Evolutionary conservation across 1,139 yeast species (phyloP), one percentile per base, ranked within the genome.

Genomic region (Schwanniomyces etchellsii): DNA sequence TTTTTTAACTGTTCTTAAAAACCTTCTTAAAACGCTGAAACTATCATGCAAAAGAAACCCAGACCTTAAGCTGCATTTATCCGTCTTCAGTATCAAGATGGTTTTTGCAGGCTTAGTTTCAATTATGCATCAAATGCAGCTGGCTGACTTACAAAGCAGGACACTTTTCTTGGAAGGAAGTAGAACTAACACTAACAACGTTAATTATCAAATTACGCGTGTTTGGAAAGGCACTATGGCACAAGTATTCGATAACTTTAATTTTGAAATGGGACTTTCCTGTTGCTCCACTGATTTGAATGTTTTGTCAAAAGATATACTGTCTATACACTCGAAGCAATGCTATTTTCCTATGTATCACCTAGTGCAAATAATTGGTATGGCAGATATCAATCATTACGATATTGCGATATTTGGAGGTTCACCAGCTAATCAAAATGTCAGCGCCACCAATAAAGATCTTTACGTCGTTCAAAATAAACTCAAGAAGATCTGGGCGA

Each of bases 381-480:
- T n/a, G n/a, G 74, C 85, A 45, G 72, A 83, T 29, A 68, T 82
- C 20, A 77, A 82, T 35, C 86, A 83, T 39, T 78, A 81, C 51
- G 95, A 85, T 51, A 73, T 82, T 35, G 83, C 82, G 32, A 78
- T 82, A 6, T 80, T 66, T 50, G 81, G 89, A 5, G 96, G 96
- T 2, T 82, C 88, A 2, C 91, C 93, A 1, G 77, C 82, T 47
- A 71, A 85, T 42, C 80, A 82, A 77, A 84, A 82, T 50, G 93
- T 83, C 18, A 69, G 66, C 32, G 83, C 86, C 2, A 70, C 75
- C 5, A 52, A 61, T 14, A 61, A 65, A 33, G 91, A 72, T 46
- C 69, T 71, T 42, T 60, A 57, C 37, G 61, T 67, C 20, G 82
- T 74, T 16, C 32, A 34, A 4, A 42, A 46, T 18, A 40, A 45